phyloP scores from a whole-genome alignment of 176 grass and related monocot genomes.

The Typha latifolia region DNA sequence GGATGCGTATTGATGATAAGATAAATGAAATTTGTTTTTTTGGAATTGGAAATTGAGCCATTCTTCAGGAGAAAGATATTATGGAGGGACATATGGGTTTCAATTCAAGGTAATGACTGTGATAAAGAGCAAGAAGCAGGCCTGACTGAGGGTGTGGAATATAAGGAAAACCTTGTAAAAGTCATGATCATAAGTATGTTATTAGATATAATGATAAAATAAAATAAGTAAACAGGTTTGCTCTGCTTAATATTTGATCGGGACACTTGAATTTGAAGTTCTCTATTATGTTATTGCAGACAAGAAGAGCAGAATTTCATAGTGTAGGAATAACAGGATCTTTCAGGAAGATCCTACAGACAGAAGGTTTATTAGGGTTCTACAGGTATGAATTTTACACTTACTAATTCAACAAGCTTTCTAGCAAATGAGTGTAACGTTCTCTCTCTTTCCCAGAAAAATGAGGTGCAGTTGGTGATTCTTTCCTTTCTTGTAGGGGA shows the following conservation, averaged over 20 bases:
- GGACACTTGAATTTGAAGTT: conserved; percentile 3
- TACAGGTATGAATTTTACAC: conserved; percentile 53
- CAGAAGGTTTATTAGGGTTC: conserved; percentile 90
- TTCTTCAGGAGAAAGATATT: too few species aligned
- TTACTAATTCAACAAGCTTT: conserved; percentile 11
- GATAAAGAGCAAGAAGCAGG: too few species aligned
- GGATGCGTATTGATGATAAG: too few species aligned
- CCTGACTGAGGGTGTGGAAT: too few species aligned
- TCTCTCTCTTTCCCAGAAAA: not conserved
- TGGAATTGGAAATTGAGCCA: too few species aligned
- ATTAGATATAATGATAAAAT: too few species aligned
- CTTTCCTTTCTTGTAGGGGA: conserved; percentile 32
- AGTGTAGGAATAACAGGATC: conserved; percentile 75
- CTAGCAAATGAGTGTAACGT: not conserved
- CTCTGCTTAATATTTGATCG: not conserved
- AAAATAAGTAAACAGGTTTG: not conserved
- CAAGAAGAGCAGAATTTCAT: conserved; percentile 77
- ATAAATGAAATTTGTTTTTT: too few species aligned
- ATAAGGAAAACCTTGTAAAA: too few species aligned
- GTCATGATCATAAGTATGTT: too few species aligned
- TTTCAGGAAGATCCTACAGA: conserved; percentile 67
- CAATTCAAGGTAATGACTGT: too few species aligned
- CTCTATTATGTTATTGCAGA: conserved; percentile 33
- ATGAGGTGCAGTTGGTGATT: conserved; percentile 8
- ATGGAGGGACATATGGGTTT: too few species aligned